These are phyloP conservation scores for Halophytophthora polymorphica DNA, from an alignment of 352 stramenopile genomes.

Conservation along the genomic window DNA sequence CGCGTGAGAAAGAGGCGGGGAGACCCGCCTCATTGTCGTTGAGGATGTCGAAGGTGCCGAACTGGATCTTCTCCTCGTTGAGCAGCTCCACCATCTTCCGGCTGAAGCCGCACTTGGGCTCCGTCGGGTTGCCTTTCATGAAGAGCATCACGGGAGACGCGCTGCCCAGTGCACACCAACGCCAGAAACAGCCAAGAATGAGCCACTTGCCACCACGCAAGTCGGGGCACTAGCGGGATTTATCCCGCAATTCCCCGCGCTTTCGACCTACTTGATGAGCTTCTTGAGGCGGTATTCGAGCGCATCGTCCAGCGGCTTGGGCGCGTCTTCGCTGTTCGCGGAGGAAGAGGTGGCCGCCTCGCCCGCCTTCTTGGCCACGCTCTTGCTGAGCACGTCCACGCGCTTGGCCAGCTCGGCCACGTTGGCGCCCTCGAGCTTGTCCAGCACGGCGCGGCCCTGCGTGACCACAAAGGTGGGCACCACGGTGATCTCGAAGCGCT, in stretches of 20 bases:
- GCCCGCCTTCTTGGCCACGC: conserved; percentile 55
- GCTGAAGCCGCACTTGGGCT: conserved; percentile 96
- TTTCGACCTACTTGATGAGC: conserved; percentile 55
- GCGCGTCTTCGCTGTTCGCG: conserved; percentile 4
- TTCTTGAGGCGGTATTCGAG: conserved; percentile 79
- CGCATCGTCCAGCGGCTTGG: conserved; percentile 52
- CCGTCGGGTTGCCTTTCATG: conserved; percentile 97
- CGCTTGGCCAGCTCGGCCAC: conserved; percentile 81
- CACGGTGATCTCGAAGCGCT: conserved; percentile 88
- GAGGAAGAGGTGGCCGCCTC: conserved; percentile 21
- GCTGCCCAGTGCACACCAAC: conserved; percentile 11
- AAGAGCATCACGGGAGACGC: conserved; percentile 96
- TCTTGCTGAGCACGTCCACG: conserved; percentile 84
- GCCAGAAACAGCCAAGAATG: too few species aligned
- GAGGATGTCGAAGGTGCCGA: conserved; percentile 97
- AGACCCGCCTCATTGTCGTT: conserved; percentile 93
- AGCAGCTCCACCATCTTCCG: conserved; percentile 93
- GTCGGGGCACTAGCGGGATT: too few species aligned
- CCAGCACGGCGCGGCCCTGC: conserved; percentile 68
- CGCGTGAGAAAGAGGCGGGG: too few species aligned
- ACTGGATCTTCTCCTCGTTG: conserved; percentile 90
- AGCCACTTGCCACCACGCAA: too few species aligned
- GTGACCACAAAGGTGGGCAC: conserved; percentile 94
- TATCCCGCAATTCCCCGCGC: too few species aligned
- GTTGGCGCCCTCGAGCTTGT: conserved; percentile 83